Evolutionary conservation across 441 rosid genomes (phyloP), one percentile per base, ranked within the genome.

Genomic region (Geranium incanum): DNA sequence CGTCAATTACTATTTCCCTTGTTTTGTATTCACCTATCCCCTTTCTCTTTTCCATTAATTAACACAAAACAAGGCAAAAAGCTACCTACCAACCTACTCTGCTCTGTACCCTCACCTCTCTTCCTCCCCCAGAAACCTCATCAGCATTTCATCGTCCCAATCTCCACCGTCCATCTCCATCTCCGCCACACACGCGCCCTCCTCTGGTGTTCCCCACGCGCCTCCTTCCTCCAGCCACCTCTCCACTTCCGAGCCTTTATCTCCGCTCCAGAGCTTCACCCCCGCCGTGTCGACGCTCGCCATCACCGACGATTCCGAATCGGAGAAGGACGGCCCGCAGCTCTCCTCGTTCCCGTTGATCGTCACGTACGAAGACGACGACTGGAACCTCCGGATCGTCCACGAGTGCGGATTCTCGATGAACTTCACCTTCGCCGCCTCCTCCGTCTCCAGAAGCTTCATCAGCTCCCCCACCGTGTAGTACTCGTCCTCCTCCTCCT

Each of bases 321-420:
- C 75, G 66, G 70, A 72, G 66, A 72, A 72, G 16, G 75, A 72
- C 3, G 75, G 55, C 15, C 76, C 76, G 67, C 76, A 73, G 68
- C 68, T 73, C 76, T 73, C 76, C 71, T 73, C 76, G 70, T 73
- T 73, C 38, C 70, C 71, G 59, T 73, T 68, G 67, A 73, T 68
- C 66, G 76, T 73, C 52, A 73, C 71, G 67, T 66, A 73, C 16
- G 76, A 67, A 66, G 75, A 72, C 0, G 67, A 73, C 5, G 76
- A 68, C 55, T 62, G 71, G 67, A 67, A 52, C 11, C 57, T 68
- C 52, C 3, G 11, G 39, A 66, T 9, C 67, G 59, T 52, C 16
- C 55, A 41, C 37, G 76, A 21, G 70, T 73, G 38, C 13, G 76
- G 76, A 41, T 73, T 28, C n/a, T 73, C 76, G 39, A 59, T 68